Base-by-base conservation (phyloP, 306 rosid genomes). In the Vachellia pachyceras region DNA sequence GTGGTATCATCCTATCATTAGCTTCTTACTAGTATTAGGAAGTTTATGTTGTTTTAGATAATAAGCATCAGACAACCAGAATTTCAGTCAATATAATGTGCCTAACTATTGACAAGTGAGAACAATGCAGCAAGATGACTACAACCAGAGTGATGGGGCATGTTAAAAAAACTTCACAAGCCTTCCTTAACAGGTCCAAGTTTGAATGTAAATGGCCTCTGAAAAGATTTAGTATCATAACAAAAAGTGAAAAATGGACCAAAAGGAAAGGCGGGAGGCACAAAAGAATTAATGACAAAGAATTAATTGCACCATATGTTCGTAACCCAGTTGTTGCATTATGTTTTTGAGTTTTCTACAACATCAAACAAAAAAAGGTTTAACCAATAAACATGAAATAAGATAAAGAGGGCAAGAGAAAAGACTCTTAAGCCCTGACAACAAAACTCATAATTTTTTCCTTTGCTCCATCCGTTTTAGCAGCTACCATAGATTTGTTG, bases 401-500 rank as follows among this genome's bases (percentile, higher is more conserved):
- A 6, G 4, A 52, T 42, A 78, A 39, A 67, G 70, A 58, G 39
- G 70, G 58, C 37, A 45, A 20, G 35, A 50, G 8, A 64, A 65
- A 69, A 75, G 6, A 70, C 14, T 33, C 39, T 29, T 8, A 15
- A 20, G 65, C 46, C 47, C 54, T 33, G 3, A 50, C 36, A 46
- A 77, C 46, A 25, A 47, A 42, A 89, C 94, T 85, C 79, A 91
- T 91, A 85, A 91, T 80, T 71, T 20, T 79, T 76, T 84, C 81
- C 83, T 91, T 91, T 18, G 91, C 94, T 84, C 89, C 92, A 18
- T 91, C 90, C 35, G 94, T 82, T 82, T 89, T 91, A 50, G 94
- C 94, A 40, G 94, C 91, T 47, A 91, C 86, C 94, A 91, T 91
- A 33, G 92, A 88, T 84, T 89, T 91, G 81, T 84, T 91, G 86